Evolutionary conservation across 1,284 basidiomycete genomes (phyloP), one percentile per base, ranked within the genome.

Genomic region (Laetiporus sulphureus): DNA sequence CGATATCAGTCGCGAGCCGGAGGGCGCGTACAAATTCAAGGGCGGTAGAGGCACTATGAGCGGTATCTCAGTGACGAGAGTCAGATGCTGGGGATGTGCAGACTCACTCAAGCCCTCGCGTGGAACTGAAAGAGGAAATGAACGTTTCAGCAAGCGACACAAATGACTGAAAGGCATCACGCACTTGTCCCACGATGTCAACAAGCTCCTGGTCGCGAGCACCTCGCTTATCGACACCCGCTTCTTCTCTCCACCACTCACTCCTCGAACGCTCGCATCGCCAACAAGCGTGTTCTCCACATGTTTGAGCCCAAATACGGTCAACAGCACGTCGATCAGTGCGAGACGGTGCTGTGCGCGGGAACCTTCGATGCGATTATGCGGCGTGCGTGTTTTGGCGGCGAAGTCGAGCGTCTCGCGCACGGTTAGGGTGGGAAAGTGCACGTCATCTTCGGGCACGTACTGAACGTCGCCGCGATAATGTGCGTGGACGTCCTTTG

Each of bases 171-270:
- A 5, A 30, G 16, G n/a, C n/a, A n/a, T n/a, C 5, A 61, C 73
- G 48, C 42, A 78, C 74, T 87, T 86, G 61, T 90, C 86, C 85
- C 86, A 90, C 11, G 72, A 67, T 32, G 70, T 72, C 23, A 90
- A 65, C 24, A 71, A 68, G 32, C 72, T 70, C 25, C 79, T 66
- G n/a, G 74, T 70, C 0, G 77, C 75, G 36, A 90, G 60, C 10
- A 75, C 69, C 61, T 91, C 88, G 7, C 77, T 71, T 50, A 91
- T 84, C 0, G 79, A 84, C 0, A 90, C 86, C 27, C 88, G 75
- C 61, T 86, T 85, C 62, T 83, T 80, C 66, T 90, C 83, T 12
- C 91, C 91, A 16, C 89, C 91, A 18, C 79, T 82, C 1, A 92
- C 77, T 36, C 90, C 90, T 5, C 86, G 68, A 3, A 91, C 68